These are phyloP conservation scores for Sugiyamaella grinbergsii DNA, from an alignment of 1,139 yeast genomes.

Conservation along the genomic window DNA sequence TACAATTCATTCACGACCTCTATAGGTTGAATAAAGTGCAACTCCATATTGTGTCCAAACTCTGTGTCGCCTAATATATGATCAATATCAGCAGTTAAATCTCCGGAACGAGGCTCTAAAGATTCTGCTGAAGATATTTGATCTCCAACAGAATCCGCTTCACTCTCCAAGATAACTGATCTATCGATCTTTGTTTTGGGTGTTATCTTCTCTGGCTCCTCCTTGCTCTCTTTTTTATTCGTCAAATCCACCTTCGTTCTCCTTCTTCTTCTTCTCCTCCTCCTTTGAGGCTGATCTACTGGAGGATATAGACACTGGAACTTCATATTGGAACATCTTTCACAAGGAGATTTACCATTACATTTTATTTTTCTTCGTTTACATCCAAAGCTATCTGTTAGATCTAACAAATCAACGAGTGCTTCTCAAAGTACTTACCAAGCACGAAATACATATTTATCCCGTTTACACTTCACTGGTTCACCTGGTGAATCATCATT, in stretches of 20 bases:
- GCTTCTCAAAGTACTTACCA: conserved; percentile 22
- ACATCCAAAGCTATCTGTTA: conserved; percentile 25
- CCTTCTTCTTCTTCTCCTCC: conserved; percentile 12
- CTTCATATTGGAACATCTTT: conserved; percentile 23
- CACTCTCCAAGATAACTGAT: too few species aligned
- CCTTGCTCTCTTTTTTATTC: background rate
- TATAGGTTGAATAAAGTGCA: background rate
- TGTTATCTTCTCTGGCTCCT: background rate
- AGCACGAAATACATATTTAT: conserved; percentile 29
- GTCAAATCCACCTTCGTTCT: background rate
- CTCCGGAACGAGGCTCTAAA: background rate
- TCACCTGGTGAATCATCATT: background rate
- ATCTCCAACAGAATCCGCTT: background rate
- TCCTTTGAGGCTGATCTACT: conserved; percentile 7
- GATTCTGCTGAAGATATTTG: conserved; percentile 1
- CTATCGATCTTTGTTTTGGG: background rate
- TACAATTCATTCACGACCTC: conserved; percentile 5
- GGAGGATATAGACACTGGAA: conserved; percentile 25
- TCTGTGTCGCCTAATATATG: background rate
- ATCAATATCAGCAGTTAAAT: conserved; percentile 1
- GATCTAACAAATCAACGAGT: background rate
- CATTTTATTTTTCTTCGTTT: conserved; percentile 29
- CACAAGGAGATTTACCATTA: conserved; percentile 27
- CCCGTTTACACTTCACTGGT: conserved; percentile 21
- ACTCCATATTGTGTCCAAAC: background rate